Evolutionary conservation across 2,329 filamentous ascomycete genomes (phyloP), one percentile per base, ranked within the genome.

Genomic region (Exophiala aquamarina): DNA sequence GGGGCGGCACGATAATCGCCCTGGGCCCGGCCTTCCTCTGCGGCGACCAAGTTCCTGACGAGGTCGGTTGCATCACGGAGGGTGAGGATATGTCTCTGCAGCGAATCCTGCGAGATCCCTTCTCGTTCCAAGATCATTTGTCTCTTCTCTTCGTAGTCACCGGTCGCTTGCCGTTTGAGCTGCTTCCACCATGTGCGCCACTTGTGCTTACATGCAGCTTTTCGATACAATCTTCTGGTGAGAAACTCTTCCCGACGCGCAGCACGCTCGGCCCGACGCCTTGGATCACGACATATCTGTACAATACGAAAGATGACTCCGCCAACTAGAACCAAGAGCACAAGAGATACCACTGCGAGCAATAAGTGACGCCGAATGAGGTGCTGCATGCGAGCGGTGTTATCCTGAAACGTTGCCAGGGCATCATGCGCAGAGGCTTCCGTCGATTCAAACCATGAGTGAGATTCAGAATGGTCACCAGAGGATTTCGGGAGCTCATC

Each of bases 201-300:
- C 32, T 71, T 68, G 37, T 77, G 74, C 21, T 72, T 66, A 17
- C 75, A 70, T 15, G 78, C 78, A 21, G 78, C 77, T 23, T 72
- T 69, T 34, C 71, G 72, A 56, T 82, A 82, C 6, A 74, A 69
- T 10, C 72, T 68, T 9, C 68, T 74, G 20, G 72, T 75, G 21
- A 70, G 66, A 41, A 77, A 70, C 61, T 82, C 77, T 64, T 82
- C 78, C 11, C 70, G 70, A 34, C 72, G 67, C 13, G 78, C 76
- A 7, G 75, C 70, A 19, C 76, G 69, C 47, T 81, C 78, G 10
- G 72, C 74, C 47, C 73, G 71, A 21, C 69, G 71, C 23, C 76
- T 72, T 18, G 71, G 68, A 41, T 73, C 73, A 55, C 72, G 70
- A 50, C 71, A 79, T 52, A 58, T 62, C 47, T 70, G 65, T 18